Evolutionary conservation across 2,329 filamentous ascomycete genomes (phyloP).

Genomic region (Monosporascus sp.): DNA sequence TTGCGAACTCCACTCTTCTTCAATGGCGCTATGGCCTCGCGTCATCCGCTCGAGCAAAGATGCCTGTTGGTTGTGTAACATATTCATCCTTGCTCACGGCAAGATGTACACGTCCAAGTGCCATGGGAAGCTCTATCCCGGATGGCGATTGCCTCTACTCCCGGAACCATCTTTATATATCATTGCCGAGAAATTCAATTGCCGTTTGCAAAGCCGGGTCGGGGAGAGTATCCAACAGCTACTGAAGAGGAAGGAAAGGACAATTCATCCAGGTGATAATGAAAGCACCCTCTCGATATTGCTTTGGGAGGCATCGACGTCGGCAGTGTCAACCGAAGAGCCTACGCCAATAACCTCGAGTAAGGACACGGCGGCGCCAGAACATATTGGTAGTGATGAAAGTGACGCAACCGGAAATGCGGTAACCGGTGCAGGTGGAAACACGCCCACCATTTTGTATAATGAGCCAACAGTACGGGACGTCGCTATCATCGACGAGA

Average conservation of each 20-base stretch:
- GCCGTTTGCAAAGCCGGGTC: slow-evolving; percentile 2
- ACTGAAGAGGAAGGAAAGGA: neutral
- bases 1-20: slow-evolving; percentile 28
- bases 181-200: slow-evolving; percentile 7
- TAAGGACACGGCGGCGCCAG: too few relatives aligned
- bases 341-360: neutral
- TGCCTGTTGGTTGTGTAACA: slow-evolving; percentile 46
- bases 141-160: slow-evolving; percentile 36
- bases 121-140: slow-evolving; percentile 39
- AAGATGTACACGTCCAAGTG: slow-evolving; percentile 33
- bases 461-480: too few relatives aligned
- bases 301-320: slow-evolving; percentile 1
- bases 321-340: slow-evolving; percentile 1
- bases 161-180: neutral
- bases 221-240: slow-evolving; percentile 7
- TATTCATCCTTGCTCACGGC: slow-evolving; percentile 37
- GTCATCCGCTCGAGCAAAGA: slow-evolving; percentile 44
- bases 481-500: neutral
- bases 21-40: slow-evolving; percentile 25
- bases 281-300: slow-evolving; percentile 13
- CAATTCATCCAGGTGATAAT: slow-evolving; percentile 5
- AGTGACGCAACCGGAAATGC: too few relatives aligned
- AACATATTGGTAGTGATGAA: too few relatives aligned
- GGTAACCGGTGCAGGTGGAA: too few relatives aligned
- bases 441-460: too few relatives aligned